These are phyloP conservation scores for Penstemon davidsonii DNA, from an alignment of 257 asterid species.

Conservation along the genomic window DNA sequence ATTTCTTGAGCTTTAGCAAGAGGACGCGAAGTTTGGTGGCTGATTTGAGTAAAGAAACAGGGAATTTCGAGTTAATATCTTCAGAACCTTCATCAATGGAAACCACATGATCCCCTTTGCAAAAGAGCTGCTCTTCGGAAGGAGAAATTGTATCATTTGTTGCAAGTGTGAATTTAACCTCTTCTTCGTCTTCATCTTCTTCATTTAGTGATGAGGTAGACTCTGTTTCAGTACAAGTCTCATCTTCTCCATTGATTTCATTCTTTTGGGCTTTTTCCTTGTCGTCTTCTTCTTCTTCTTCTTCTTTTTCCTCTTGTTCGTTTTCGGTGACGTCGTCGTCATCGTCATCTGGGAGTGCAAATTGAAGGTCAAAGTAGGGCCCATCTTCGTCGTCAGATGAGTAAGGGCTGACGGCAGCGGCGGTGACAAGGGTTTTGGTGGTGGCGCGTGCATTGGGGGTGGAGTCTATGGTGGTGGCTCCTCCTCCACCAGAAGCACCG, in stretches of 20 bases:
- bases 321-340: constrained; percentile 38
- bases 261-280: too few relatives aligned
- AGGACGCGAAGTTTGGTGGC: constrained; percentile 49
- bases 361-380: constrained; percentile 54
- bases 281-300: too few relatives aligned
- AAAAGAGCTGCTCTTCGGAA: constrained; percentile 39
- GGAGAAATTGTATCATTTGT: constrained; percentile 35
- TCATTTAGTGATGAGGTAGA: constrained; percentile 29
- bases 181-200: constrained; percentile 26
- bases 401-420: constrained; percentile 34
- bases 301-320: constrained; percentile 21
- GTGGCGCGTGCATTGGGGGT: constrained; percentile 24
- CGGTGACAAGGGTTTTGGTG: constrained; percentile 32
- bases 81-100: constrained; percentile 41
- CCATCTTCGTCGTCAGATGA: constrained; percentile 55
- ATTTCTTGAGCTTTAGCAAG: constrained; percentile 48
- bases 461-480: constrained; percentile 29
- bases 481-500: constrained; percentile 20
- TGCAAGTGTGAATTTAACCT: constrained; percentile 30
- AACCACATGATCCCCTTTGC: constrained; percentile 35
- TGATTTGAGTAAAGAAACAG: constrained; percentile 43
- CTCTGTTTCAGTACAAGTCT: constrained; percentile 26
- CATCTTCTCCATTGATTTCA: constrained; percentile 10
- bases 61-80: constrained; percentile 42
- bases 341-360: constrained; percentile 36